These are phyloP conservation scores for Paracamarosporium sp. DNA, from an alignment of 2,329 filamentous ascomycete genomes.

Conservation along the genomic window DNA sequence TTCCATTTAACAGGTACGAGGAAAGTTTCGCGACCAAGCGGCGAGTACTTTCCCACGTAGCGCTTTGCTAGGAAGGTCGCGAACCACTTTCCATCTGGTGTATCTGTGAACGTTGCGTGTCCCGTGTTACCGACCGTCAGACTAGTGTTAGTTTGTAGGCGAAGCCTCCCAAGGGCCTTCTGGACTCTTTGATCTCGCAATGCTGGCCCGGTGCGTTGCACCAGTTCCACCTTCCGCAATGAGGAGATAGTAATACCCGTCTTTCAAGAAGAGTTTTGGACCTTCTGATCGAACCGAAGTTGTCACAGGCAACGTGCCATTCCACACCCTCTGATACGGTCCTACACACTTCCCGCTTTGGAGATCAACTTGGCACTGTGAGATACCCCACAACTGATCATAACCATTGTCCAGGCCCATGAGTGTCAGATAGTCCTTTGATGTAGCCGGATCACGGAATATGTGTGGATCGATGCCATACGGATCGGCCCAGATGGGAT, in stretches of 20 bases:
- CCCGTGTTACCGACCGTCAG: background rate
- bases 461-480: background rate
- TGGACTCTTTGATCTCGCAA: background rate
- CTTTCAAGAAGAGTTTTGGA: no score
- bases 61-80: background rate
- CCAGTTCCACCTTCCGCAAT: no score
- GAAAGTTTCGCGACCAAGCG: background rate
- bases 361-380: background rate
- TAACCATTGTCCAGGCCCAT: background rate
- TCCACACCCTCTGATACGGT: background rate
- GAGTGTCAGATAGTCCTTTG: background rate
- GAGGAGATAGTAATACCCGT: no score
- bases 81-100: background rate
- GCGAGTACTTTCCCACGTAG: background rate
- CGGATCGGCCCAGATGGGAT: background rate
- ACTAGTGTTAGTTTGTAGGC: background rate
- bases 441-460: background rate
- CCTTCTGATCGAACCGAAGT: no score
- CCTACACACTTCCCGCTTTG: background rate
- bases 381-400: background rate
- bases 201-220: no score
- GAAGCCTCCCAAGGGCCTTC: background rate
- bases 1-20: background rate
- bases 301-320: no score
- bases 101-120: background rate